These are phyloP conservation scores for Russula compacta DNA, from an alignment of 768 basidiomycete species.

Conservation along the genomic window DNA sequence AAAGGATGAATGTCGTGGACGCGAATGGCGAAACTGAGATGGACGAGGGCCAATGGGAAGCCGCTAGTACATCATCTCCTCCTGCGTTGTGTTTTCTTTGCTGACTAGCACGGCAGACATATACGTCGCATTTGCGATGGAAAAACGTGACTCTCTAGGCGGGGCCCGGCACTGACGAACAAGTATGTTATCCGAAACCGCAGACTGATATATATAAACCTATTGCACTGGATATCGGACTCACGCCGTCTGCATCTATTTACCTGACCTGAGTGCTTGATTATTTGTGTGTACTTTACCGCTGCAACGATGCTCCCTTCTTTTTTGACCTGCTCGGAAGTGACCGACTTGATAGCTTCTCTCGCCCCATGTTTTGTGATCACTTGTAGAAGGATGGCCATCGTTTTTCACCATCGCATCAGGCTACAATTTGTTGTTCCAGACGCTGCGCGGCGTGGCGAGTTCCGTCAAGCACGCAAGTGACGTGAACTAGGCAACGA, in stretches of 20 bases:
- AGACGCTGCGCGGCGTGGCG: background rate
- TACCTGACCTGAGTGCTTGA: background rate
- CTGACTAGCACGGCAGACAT: slow-evolving; percentile 54
- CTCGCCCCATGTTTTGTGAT: background rate
- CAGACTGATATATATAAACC: background rate
- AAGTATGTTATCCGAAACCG: slow-evolving; percentile 4
- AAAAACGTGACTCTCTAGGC: slow-evolving; percentile 40
- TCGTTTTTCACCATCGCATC: background rate
- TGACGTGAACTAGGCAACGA: background rate
- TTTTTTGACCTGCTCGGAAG: background rate
- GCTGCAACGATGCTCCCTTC: background rate
- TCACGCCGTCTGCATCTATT: background rate
- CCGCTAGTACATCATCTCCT: slow-evolving; percentile 69
- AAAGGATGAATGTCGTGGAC: slow-evolving; percentile 89
- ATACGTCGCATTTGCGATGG: slow-evolving; percentile 88
- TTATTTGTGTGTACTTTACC: background rate
- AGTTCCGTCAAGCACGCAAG: background rate
- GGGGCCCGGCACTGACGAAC: background rate
- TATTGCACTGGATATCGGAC: slow-evolving; percentile 3
- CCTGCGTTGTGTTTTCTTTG: background rate
- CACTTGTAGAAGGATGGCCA: background rate
- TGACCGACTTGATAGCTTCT: background rate
- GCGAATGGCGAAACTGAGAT: slow-evolving; percentile 79
- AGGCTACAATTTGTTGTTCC: too few species aligned
- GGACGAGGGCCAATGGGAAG: slow-evolving; percentile 96